Percentiles rank a stretch among this genome's conserved stretches.
Conservation (phyloP, 1,284 basidiomycete genomes). For the Gymnopus androsaceus region DNA sequence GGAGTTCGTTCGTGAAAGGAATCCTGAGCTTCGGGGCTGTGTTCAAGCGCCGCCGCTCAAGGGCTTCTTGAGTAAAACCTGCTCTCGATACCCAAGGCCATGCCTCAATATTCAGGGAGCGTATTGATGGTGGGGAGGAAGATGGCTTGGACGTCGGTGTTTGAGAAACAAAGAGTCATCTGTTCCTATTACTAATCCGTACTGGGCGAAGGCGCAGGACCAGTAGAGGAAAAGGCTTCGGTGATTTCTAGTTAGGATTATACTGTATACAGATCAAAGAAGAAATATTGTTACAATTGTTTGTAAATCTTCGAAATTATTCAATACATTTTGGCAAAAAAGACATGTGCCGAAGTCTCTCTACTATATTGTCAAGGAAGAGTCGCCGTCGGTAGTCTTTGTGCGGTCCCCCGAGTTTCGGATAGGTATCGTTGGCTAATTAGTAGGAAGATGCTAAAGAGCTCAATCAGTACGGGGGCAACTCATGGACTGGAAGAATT, state of each 20-base stretch:
- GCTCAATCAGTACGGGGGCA: background rate
- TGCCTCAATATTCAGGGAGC: constrained; percentile 35
- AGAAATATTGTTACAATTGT: no score
- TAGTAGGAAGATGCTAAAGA: constrained; percentile 59
- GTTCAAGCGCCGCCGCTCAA: no score
- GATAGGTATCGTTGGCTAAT: constrained; percentile 57
- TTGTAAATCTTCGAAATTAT: no score
- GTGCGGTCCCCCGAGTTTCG: no score
- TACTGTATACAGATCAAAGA: no score
- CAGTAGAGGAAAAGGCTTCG: constrained; percentile 40
- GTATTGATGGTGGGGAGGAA: constrained; percentile 44
- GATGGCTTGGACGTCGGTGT: constrained; percentile 42
- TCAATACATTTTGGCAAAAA: no score
- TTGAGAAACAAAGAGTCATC: constrained; percentile 68
- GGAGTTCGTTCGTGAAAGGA: constrained; percentile 69
- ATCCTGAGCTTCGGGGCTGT: constrained; percentile 74
- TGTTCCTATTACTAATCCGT: constrained; percentile 46
- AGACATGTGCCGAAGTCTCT: no score
- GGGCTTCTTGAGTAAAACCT: constrained; percentile 69
- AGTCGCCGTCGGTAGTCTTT: no score
- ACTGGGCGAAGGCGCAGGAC: constrained; percentile 36
- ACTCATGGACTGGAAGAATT: constrained; percentile 24
- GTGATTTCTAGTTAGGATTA: no score
- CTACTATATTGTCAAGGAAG: no score
- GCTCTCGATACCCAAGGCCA: constrained; percentile 39